phyloP scores from a whole-genome alignment of 1,284 basidiomycete species.

The Naganishia liquefaciens region DNA sequence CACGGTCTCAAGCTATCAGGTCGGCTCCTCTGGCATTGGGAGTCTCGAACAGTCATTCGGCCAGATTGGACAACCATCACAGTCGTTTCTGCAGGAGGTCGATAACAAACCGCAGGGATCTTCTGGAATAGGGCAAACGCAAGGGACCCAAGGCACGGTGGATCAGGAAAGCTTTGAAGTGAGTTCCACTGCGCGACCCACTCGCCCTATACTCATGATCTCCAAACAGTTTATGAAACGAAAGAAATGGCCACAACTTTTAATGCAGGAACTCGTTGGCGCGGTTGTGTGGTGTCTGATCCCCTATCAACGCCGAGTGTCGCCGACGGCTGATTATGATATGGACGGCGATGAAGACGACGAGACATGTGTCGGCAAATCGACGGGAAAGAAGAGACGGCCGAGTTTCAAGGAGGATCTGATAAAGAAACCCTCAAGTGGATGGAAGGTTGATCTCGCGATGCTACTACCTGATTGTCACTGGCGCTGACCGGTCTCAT shows the following conservation, averaged over 20 bases:
- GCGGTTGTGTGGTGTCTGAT: slow-evolving; percentile 48
- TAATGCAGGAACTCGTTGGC: slow-evolving; percentile 49
- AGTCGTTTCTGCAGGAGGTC: slow-evolving; percentile 6
- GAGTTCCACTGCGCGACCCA: background rate
- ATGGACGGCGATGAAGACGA: slow-evolving; percentile 22
- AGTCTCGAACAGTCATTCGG: background rate
- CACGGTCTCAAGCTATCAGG: slow-evolving; percentile 25
- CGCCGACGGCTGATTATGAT: slow-evolving; percentile 8
- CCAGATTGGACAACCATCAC: slow-evolving; percentile 11
- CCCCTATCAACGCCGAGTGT: slow-evolving; percentile 35
- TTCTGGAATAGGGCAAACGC: background rate
- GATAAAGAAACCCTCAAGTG: slow-evolving; percentile 27
- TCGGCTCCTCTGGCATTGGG: background rate
- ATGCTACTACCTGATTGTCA: background rate
- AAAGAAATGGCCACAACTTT: slow-evolving; percentile 51
- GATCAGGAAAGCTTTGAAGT: slow-evolving; percentile 32
- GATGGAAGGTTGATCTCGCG: slow-evolving; percentile 42
- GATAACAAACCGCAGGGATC: background rate
- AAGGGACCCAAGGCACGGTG: slow-evolving; percentile 5
- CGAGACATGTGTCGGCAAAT: background rate
- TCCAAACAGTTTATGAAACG: slow-evolving; percentile 47
- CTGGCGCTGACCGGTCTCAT: background rate
- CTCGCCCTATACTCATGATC: background rate
- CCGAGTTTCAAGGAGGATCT: slow-evolving; percentile 19
- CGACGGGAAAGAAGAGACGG: slow-evolving; percentile 13